Evolutionary conservation across 2,329 filamentous ascomycete genomes (phyloP).

Genomic region (Aspergillus oerlinghausenensis): DNA sequence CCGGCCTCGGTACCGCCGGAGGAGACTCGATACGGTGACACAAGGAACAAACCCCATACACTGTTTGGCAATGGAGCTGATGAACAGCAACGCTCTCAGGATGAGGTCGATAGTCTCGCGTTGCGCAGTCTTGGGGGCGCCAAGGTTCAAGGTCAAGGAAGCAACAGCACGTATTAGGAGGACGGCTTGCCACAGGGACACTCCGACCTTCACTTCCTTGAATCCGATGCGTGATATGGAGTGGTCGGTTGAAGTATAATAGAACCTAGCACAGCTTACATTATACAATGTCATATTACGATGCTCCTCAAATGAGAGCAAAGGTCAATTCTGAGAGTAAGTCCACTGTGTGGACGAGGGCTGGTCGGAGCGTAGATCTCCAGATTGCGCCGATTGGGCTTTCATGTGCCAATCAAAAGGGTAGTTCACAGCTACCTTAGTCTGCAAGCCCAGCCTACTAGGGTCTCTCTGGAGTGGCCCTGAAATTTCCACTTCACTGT

Average conservation of each 20-base stretch:
- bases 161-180: neutral
- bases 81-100: slow-evolving; percentile 22
- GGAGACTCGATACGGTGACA: slow-evolving; percentile 34
- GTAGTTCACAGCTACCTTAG: no score
- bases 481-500: neutral
- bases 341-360: neutral
- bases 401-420: no score
- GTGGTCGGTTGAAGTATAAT: neutral
- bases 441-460: neutral
- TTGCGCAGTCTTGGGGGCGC: slow-evolving; percentile 35
- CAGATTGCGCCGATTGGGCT: neutral
- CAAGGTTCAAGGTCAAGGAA: slow-evolving; percentile 9
- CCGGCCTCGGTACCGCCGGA: slow-evolving; percentile 43
- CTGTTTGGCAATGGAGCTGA: slow-evolving; percentile 33
- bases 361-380: neutral
- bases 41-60: slow-evolving; percentile 26
- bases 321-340: neutral
- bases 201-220: neutral
- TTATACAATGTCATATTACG: neutral
- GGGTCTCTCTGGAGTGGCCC: neutral
- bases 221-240: neutral
- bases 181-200: neutral
- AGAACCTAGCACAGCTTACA: neutral
- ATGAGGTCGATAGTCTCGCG: slow-evolving; percentile 37
- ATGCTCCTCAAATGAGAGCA: neutral